These are phyloP conservation scores for Phylloporus scabripes DNA, from an alignment of 768 basidiomycete genomes.

Conservation along the genomic window DNA sequence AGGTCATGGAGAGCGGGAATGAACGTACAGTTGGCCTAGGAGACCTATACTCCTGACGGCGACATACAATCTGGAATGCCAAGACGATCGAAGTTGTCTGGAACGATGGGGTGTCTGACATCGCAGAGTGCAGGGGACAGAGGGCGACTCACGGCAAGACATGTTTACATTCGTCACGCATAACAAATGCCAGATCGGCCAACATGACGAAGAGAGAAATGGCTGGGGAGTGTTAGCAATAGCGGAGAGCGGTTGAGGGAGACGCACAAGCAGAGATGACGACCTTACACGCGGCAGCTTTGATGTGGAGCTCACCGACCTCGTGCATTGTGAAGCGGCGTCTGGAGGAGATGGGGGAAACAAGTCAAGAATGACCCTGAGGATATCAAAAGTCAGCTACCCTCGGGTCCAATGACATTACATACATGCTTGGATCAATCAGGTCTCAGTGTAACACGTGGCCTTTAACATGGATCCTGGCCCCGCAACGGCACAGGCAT, in stretches of 20 bases:
- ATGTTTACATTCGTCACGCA: conserved; percentile 13
- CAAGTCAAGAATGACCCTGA: too few relatives aligned
- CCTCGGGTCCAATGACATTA: too few relatives aligned
- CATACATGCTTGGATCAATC: too few relatives aligned
- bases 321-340: not conserved
- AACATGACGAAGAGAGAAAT: conserved; percentile 12
- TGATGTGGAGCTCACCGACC: not conserved
- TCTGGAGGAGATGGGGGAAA: not conserved
- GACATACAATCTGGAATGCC: conserved; percentile 10
- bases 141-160: conserved; percentile 21
- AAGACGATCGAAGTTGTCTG: conserved; percentile 8
- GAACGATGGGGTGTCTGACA: not conserved
- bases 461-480: not conserved
- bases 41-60: conserved; percentile 14
- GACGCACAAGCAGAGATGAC: conserved; percentile 14
- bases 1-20: not conserved
- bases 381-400: too few relatives aligned
- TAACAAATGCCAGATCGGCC: conserved; percentile 6
- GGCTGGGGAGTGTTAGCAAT: not conserved
- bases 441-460: too few relatives aligned
- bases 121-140: not conserved
- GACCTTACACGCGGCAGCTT: conserved; percentile 4
- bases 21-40: conserved; percentile 16
- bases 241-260: not conserved
- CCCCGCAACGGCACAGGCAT: not conserved